A percentile compares a stretch with the other conserved stretches of the same genome.
Evolutionary conservation across 345 rosid species (phyloP).

Genomic region (Salix arbutifolia): DNA sequence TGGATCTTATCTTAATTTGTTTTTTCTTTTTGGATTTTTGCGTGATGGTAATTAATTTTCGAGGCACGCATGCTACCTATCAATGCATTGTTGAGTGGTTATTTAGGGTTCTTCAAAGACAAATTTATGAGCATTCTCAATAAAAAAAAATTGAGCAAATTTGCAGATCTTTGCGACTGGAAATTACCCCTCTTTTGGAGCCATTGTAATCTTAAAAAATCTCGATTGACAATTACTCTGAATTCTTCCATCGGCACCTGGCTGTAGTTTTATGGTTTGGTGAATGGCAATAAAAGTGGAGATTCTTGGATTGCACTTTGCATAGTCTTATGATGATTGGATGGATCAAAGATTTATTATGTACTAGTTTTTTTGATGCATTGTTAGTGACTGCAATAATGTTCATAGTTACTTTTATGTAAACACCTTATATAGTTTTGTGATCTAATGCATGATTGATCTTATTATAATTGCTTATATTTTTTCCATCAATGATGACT

Average conservation of each 20-base stretch:
- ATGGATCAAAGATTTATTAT: not conserved
- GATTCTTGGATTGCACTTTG: not conserved
- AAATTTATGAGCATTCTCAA: not conserved
- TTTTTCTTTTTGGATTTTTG: not conserved
- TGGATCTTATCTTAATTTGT: not conserved
- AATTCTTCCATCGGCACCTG: not conserved
- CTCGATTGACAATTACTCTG: not conserved
- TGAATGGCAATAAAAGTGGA: not conserved
- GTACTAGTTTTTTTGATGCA: not conserved
- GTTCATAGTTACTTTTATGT: not conserved
- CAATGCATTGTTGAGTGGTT: not conserved
- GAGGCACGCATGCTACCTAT: not conserved
- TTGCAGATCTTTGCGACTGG: not conserved
- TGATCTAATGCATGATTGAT: not conserved
- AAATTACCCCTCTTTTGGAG: not conserved
- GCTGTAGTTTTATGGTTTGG: not conserved
- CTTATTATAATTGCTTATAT: not conserved
- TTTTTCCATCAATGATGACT: no score
- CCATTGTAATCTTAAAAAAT: not conserved
- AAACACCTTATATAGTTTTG: not conserved
- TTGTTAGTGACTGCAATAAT: not conserved
- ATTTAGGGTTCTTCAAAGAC: not conserved
- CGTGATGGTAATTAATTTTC: not conserved
- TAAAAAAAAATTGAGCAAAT: not conserved
- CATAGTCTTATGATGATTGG: not conserved